Evolutionary conservation across 768 basidiomycete species (phyloP).

Genomic region (Fibroporia radiculosa): DNA sequence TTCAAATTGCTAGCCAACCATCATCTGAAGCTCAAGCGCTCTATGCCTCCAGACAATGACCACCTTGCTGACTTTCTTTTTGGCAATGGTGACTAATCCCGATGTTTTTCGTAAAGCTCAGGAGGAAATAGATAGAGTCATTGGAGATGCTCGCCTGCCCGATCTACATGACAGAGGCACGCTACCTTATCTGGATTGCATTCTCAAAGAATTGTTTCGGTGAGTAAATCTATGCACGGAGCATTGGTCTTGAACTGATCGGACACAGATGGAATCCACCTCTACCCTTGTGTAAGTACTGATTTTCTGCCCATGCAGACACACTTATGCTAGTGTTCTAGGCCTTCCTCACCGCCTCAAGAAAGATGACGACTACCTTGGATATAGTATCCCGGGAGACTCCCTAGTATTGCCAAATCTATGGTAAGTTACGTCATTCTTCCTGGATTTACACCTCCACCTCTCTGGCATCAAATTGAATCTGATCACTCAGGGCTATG

Average conservation of each 20-base stretch:
- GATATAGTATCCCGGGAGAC: not conserved
- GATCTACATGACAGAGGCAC: constrained; percentile 19
- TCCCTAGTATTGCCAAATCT: not conserved
- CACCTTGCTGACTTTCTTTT: constrained; percentile 22
- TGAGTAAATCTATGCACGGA: no score
- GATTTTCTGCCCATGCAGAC: no score
- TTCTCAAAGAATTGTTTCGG: constrained; percentile 26
- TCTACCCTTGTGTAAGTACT: no score
- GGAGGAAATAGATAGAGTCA: constrained; percentile 26
- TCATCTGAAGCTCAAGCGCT: not conserved
- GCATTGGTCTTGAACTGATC: no score
- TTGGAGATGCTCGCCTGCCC: constrained; percentile 38
- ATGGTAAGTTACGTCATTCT: not conserved
- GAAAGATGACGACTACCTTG: constrained; percentile 1
- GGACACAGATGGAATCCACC: no score
- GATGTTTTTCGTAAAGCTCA: constrained; percentile 30
- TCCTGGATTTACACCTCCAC: not conserved
- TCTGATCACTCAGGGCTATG: constrained; percentile 37
- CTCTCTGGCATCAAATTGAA: constrained; percentile 28
- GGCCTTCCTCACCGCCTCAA: not conserved
- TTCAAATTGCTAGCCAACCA: not conserved
- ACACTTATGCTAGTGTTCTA: no score
- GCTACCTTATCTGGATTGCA: constrained; percentile 17
- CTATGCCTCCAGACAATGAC: constrained; percentile 32
- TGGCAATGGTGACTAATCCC: constrained; percentile 30